phyloP scores from a whole-genome alignment of 2,329 filamentous ascomycete species.

The Arthrocladium fulminans region DNA sequence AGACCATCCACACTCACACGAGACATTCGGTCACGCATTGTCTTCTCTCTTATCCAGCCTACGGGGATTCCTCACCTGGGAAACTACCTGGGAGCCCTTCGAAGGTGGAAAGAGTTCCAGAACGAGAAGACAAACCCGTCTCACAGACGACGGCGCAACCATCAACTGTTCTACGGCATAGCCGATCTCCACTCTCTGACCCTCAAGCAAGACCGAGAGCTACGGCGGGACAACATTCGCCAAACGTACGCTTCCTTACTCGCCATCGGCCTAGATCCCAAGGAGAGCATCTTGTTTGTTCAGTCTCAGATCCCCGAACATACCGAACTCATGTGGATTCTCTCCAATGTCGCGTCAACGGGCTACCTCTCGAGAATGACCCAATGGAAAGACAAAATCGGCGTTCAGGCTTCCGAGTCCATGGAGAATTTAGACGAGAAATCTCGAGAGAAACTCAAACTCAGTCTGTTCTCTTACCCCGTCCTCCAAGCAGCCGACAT shows the following conservation, averaged over 20 bases:
- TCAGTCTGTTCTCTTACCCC: slow-evolving; percentile 91
- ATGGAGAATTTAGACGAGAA: slow-evolving; percentile 47
- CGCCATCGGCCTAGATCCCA: slow-evolving; percentile 73
- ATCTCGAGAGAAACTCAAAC: slow-evolving; percentile 53
- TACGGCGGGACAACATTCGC: slow-evolving; percentile 56
- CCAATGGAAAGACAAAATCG: slow-evolving; percentile 74
- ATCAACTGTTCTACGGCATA: slow-evolving; percentile 65
- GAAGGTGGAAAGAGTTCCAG: slow-evolving; percentile 77
- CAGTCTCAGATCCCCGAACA: slow-evolving; percentile 72
- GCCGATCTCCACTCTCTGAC: slow-evolving; percentile 95
- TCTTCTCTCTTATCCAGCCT: slow-evolving; percentile 96
- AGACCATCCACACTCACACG: not conserved
- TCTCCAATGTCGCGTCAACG: slow-evolving; percentile 83
- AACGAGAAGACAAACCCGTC: slow-evolving; percentile 49
- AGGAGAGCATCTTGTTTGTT: slow-evolving; percentile 69
- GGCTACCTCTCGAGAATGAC: slow-evolving; percentile 98
- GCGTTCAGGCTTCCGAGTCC: slow-evolving; percentile 45
- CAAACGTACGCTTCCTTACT: slow-evolving; percentile 72
- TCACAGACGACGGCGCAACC: slow-evolving; percentile 3
- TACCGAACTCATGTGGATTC: slow-evolving; percentile 90
- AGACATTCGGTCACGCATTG: slow-evolving; percentile 31
- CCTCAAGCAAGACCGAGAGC: slow-evolving; percentile 54
- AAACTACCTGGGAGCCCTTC: slow-evolving; percentile 86
- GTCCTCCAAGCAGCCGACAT: slow-evolving; percentile 94
- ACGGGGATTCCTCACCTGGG: slow-evolving; percentile 90